Conservation (phyloP, 163 green algal genomes). For the Chlorella variabilis region DNA sequence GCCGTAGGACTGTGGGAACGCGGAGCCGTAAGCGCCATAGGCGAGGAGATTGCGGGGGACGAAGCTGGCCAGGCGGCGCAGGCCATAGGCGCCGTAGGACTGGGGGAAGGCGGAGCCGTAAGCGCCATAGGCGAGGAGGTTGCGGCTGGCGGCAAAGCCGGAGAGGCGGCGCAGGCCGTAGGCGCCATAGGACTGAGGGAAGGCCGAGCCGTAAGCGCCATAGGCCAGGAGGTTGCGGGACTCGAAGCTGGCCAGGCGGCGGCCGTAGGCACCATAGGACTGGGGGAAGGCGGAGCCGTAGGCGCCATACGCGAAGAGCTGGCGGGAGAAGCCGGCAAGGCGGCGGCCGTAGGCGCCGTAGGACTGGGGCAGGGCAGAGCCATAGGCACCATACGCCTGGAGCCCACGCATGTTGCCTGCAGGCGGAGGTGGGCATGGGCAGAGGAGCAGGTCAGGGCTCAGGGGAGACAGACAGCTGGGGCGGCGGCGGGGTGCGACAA, state of each 20-base stretch:
- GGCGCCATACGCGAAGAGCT: not conserved
- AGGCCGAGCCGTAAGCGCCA: not conserved
- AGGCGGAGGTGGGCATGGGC: not conserved
- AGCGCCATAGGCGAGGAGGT: not conserved
- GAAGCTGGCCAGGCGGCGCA: constrained; percentile 4
- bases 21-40: not conserved
- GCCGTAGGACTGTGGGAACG: not conserved
- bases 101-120: not conserved
- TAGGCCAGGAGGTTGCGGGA: not conserved
- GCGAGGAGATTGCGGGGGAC: not conserved
- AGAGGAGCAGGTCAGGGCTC: not conserved
- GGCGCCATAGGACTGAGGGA: not conserved
- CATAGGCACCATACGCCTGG: not conserved
- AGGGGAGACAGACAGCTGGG: no score
- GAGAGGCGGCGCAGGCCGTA: not conserved
- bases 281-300: not conserved
- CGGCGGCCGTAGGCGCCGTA: constrained; percentile 16
- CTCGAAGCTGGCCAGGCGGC: not conserved
- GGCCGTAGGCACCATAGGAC: constrained; percentile 1
- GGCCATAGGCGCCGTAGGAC: not conserved
- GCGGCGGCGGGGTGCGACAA: not conserved
- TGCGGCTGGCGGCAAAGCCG: not conserved
- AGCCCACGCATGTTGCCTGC: not conserved
- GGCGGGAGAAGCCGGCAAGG: not conserved
- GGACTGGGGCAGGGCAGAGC: not conserved